Conservation (phyloP, 192 early-diverging fungal species). For the Gonapodya sp. region DNA sequence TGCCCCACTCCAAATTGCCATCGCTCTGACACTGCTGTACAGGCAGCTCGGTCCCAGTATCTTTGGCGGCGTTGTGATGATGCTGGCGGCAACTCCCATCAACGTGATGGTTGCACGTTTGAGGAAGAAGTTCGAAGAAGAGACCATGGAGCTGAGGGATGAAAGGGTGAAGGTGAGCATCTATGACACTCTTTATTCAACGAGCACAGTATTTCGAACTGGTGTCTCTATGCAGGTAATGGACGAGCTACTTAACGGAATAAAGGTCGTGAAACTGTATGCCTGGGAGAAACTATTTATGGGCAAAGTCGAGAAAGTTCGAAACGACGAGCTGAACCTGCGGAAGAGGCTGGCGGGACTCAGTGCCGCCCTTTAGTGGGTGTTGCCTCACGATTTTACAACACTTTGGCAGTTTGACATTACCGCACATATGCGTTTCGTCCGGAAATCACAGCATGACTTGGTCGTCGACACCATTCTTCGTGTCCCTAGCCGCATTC, state of each 20-base stretch:
- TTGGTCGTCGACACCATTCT: conserved; percentile 75
- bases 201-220: no score
- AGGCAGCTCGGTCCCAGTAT: conserved; percentile 67
- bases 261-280: conserved; percentile 7
- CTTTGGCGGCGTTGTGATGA: conserved; percentile 74
- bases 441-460: conserved; percentile 43
- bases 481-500: conserved; percentile 80
- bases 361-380: background rate
- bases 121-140: background rate
- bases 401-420: no score
- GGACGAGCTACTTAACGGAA: background rate
- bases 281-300: conserved; percentile 6
- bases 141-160: background rate
- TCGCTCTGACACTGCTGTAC: conserved; percentile 71
- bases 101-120: conserved; percentile 29
- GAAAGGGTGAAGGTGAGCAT: background rate
- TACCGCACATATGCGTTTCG: background rate
- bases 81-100: conserved; percentile 74
- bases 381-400: background rate
- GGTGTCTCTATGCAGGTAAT: background rate
- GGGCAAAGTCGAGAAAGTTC: background rate
- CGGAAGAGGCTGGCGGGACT: background rate
- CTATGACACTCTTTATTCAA: no score
- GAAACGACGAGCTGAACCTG: conserved; percentile 12
- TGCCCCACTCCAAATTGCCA: conserved; percentile 63